A percentile compares a stretch with the other conserved stretches of the same genome.
phyloP scores from a whole-genome alignment of 805 yeast species.

The Wickerhamomyces subpelliculosus region DNA sequence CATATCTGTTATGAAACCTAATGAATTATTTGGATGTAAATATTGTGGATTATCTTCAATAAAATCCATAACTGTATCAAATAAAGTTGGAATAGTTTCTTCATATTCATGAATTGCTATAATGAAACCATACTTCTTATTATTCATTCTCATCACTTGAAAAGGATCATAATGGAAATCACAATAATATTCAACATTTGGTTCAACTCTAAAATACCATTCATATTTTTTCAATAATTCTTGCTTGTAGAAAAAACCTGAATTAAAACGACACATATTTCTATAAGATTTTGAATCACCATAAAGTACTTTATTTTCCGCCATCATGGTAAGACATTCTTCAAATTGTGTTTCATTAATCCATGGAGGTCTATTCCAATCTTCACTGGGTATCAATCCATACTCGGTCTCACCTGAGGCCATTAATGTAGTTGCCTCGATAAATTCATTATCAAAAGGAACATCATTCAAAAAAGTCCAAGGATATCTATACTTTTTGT shows the following conservation, averaged over 20 bases:
- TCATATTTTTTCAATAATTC: conserved; percentile 65
- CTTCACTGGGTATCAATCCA: conserved; percentile 56
- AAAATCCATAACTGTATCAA: conserved; percentile 66
- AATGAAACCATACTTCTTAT: conserved; percentile 83
- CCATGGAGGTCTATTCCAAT: conserved; percentile 74
- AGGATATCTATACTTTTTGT: conserved; percentile 56
- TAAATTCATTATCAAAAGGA: conserved; percentile 59
- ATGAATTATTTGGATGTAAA: conserved; percentile 57
- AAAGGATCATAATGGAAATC: conserved; percentile 89
- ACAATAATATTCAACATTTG: conserved; percentile 82
- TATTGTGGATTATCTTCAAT: conserved; percentile 50
- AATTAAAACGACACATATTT: conserved; percentile 93
- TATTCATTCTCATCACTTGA: conserved; percentile 64
- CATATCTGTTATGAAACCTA: conserved; percentile 49
- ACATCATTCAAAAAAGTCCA: conserved; percentile 79
- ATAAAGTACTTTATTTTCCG: conserved; percentile 46
- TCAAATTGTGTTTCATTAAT: conserved; percentile 55
- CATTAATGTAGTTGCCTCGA: conserved; percentile 50
- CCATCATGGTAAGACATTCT: conserved; percentile 37
- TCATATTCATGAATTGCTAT: conserved; percentile 76
- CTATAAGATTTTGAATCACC: conserved; percentile 66
- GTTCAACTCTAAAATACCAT: conserved; percentile 94
- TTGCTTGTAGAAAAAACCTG: conserved; percentile 85
- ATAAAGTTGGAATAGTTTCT: conserved; percentile 80
- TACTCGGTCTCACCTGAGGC: conserved; percentile 61